These are phyloP conservation scores for Picochlorum sp. DNA, from an alignment of 139 green algal species.

Conservation along the genomic window DNA sequence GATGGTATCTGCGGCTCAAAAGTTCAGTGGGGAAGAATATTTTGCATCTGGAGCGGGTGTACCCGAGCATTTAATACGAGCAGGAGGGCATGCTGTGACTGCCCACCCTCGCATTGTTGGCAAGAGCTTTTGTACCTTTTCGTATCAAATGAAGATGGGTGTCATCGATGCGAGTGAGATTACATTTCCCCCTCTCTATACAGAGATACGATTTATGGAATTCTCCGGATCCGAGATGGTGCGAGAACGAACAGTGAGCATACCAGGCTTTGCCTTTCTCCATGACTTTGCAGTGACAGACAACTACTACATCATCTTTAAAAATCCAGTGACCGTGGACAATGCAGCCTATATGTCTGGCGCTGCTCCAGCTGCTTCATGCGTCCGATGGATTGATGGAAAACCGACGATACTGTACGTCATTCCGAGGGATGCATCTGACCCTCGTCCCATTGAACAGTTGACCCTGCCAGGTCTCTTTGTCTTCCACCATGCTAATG, in stretches of 20 bases:
- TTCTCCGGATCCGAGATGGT: conserved; percentile 34
- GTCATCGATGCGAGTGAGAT: not conserved
- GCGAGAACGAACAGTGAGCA: not conserved
- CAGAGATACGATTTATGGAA: conserved; percentile 18
- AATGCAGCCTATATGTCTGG: conserved; percentile 21
- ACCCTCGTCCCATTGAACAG: not conserved
- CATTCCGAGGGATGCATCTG: conserved; percentile 12
- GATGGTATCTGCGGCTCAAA: not conserved
- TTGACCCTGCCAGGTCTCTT: conserved; percentile 29
- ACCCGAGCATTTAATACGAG: no score
- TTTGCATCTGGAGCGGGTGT: no score
- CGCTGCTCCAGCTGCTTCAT: conserved; percentile 12
- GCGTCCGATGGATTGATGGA: conserved; percentile 24
- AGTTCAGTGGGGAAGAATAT: not conserved
- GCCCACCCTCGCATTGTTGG: no score
- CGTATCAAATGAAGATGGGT: no score
- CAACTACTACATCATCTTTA: conserved; percentile 28
- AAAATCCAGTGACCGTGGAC: conserved; percentile 32
- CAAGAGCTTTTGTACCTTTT: no score
- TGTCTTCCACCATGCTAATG: conserved; percentile 72
- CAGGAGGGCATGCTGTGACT: no score
- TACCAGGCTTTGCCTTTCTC: conserved; percentile 37
- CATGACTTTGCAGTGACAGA: conserved; percentile 42
- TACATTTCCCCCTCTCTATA: conserved; percentile 7
- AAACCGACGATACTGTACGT: conserved; percentile 25